Evolutionary conservation across 2,329 filamentous ascomycete genomes (phyloP), one percentile per base, ranked within the genome.

Genomic region (Catunica adiposa): DNA sequence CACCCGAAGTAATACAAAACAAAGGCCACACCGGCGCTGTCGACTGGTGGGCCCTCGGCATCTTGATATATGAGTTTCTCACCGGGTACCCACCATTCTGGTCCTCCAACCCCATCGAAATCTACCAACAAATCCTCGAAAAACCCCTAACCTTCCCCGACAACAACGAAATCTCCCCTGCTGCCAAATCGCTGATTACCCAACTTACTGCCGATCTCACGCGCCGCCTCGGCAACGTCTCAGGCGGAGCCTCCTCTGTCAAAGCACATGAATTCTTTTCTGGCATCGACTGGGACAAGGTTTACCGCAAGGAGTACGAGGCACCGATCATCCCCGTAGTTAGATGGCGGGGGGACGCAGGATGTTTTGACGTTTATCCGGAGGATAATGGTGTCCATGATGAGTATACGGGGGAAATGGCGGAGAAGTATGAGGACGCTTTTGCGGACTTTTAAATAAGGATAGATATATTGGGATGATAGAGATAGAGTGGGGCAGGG

Each of bases 21-120:
- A 88, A 86, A 65, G 86, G 84, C 11, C 80, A 84, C 64, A 82
- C 78, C 2, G 81, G 78, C 1, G 84, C 86, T 14, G 86, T 90
- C 37, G 86, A 90, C 71, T 90, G 86, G 86, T 90, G 86, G 86
- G 86, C 86, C 0, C 73, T 92, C 61, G 86, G 86, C 25, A 89
- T 90, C 61, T 69, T 92, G 56, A 82, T 90, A 58, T 90, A 88
- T 67, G 86, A 92, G 65, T 90, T 90, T 64, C 70, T 90, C 51
- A 88, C 86, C 8, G 86, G 86, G 26, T 89, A 89, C 64, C 86
- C 86, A 14, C 86, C 86, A 0, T 92, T 90, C 65, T 92, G 86
- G 84, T 83, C 89, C 64, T 82, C 86, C 61, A 90, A 89, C 61
- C 86, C 86, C 1, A 86, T 90, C 61, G 86, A 89, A 66, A 90